A percentile compares a stretch with the other conserved stretches of the same genome.
phyloP scores from a whole-genome alignment of 768 basidiomycete genomes.

The Pleurotus citrinopileatus region DNA sequence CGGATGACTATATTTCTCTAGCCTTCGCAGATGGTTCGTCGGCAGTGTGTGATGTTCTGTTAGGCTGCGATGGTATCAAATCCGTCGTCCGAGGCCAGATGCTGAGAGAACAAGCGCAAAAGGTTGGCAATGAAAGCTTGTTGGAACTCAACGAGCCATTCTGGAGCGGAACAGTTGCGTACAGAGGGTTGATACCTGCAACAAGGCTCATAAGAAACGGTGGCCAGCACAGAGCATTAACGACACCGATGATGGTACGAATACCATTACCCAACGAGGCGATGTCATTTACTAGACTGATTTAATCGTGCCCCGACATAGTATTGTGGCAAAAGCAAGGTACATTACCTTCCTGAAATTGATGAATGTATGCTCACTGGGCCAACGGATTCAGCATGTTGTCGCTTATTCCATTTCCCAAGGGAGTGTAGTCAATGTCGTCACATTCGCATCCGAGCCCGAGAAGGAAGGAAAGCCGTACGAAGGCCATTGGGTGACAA shows the following conservation, averaged over 20 bases:
- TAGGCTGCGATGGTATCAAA: conserved; percentile 47
- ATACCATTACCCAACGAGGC: not conserved
- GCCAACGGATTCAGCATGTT: conserved; percentile 38
- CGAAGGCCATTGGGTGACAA: conserved; percentile 28
- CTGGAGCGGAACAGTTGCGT: conserved; percentile 45
- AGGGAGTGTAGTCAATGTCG: conserved; percentile 42
- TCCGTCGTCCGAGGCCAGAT: conserved; percentile 30
- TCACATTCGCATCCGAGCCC: conserved; percentile 37
- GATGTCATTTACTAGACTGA: not conserved
- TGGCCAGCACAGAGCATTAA: conserved; percentile 29
- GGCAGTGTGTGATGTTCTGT: conserved; percentile 35
- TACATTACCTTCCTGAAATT: conserved; percentile 13
- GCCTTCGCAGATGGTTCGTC: conserved; percentile 31
- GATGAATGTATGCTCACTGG: not conserved
- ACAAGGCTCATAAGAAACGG: conserved; percentile 21
- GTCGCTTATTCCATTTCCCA: conserved; percentile 46
- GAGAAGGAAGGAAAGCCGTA: conserved; percentile 26
- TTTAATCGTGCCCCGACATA: conserved; percentile 16
- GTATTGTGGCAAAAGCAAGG: conserved; percentile 50
- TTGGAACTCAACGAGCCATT: conserved; percentile 35
- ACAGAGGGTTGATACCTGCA: conserved; percentile 42
- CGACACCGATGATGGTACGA: conserved; percentile 42
- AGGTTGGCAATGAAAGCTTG: conserved; percentile 22
- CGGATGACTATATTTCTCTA: conserved; percentile 18
- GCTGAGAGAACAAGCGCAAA: conserved; percentile 22